Base-by-base conservation (phyloP, 129 eudicot genomes). In the Pulicaria dysenterica region DNA sequence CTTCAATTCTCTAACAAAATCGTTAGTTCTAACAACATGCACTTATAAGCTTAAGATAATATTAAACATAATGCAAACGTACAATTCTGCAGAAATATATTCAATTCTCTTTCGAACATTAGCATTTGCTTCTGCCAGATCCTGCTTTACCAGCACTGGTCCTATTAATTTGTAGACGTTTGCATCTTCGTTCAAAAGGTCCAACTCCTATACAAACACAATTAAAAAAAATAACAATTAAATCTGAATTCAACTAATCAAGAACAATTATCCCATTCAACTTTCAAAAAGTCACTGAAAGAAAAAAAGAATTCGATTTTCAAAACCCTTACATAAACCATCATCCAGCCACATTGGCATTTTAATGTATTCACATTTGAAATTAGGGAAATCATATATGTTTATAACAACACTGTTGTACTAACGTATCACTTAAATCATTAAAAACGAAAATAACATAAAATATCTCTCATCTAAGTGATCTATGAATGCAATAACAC, bases 111-210 rank as follows among this genome's bases (percentile, higher is more conserved):
- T 91, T 68, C 85, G 82, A 55, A 91, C 97, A 76, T 92, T 92
- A 37, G 97, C 96, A 77, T 86, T 92, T 8, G 97, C 97, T 80
- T 92, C 97, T 0, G 97, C 97, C 69, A 92, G 79, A 77, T 92
- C 97, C 91, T 92, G 97, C 77, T 92, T 92, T 64, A 92, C 97
- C 24, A 92, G 77, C 81, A 92, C 97, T 13, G 97, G 97, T 45
- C 96, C 97, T 16, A 92, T 92, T 77, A 92, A 74, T 48, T 92
- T 92, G 89, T 88, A 92, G 65, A 92, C 96, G 81, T 92, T 92
- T 8, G 97, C 94, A 65, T 92, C 97, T 54, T 92, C 97, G 14
- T 62, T 85, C 89, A 92, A 67, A 83, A 89, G 65, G 75, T 92
- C 97, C 86, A 92, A 58, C 75, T 92, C 97, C 97, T 90, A 62